Percentiles rank a stretch among this genome's conserved stretches.
Evolutionary conservation across 192 early-diverging fungal genomes (phyloP).

Genomic region (Entomortierella beljakovae): DNA sequence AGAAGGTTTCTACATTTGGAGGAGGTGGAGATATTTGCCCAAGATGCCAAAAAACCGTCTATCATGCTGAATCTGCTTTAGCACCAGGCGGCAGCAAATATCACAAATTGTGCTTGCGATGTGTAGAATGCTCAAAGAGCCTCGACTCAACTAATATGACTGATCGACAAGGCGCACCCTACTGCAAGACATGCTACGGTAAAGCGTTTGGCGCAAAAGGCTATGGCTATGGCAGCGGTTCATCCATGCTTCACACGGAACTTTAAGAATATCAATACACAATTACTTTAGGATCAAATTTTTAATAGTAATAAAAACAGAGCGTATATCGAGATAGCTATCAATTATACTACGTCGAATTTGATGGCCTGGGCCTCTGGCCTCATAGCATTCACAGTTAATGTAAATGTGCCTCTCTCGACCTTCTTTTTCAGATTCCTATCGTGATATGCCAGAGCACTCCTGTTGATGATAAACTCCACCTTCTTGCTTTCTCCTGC

Average conservation of each 20-base stretch:
- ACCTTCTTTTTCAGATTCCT: slow-evolving; percentile 21
- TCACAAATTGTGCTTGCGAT: slow-evolving; percentile 68
- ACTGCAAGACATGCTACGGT: slow-evolving; percentile 65
- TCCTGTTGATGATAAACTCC: slow-evolving; percentile 50
- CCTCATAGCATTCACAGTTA: slow-evolving; percentile 54
- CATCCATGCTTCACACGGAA: slow-evolving; percentile 57
- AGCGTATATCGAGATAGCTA: neutral
- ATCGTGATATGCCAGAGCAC: slow-evolving; percentile 34
- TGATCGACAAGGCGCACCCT: slow-evolving; percentile 60
- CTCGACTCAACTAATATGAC: slow-evolving; percentile 69
- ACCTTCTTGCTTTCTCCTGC: slow-evolving; percentile 60
- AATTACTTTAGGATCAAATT: neutral
- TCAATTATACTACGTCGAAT: slow-evolving; percentile 26
- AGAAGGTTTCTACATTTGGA: slow-evolving; percentile 29
- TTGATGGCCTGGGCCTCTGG: slow-evolving; percentile 38
- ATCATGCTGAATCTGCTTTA: slow-evolving; percentile 66
- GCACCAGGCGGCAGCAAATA: slow-evolving; percentile 66
- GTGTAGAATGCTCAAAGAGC: slow-evolving; percentile 63
- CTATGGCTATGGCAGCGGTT: slow-evolving; percentile 56
- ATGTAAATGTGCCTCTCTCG: slow-evolving; percentile 39
- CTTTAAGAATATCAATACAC: slow-evolving; percentile 8
- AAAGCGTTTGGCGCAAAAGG: slow-evolving; percentile 67
- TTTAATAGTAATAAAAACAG: neutral
- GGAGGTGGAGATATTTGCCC: slow-evolving; percentile 63
- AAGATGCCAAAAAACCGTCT: slow-evolving; percentile 67